Percentiles rank a stretch among this genome's conserved stretches.
phyloP scores from a whole-genome alignment of 768 basidiomycete genomes.

The Leccinum longicurvipes region DNA sequence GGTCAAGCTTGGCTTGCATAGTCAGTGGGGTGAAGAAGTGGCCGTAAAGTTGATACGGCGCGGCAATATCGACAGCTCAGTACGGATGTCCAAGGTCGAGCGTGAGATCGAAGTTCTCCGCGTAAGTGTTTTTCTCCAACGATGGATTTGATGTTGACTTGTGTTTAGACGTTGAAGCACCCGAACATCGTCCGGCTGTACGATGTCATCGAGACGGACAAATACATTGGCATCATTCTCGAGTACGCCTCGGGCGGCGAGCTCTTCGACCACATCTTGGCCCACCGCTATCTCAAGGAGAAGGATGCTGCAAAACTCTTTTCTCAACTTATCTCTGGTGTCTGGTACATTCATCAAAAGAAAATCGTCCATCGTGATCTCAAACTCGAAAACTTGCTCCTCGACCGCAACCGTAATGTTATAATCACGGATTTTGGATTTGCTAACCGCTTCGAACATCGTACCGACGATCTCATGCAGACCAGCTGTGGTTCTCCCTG shows the following conservation, averaged over 20 bases:
- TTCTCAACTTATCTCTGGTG: constrained; percentile 96
- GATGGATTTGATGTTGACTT: constrained; percentile 6
- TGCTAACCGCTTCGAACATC: constrained; percentile 95
- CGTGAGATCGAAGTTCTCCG: constrained; percentile 96
- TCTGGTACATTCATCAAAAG: constrained; percentile 98
- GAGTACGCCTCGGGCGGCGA: constrained; percentile 99
- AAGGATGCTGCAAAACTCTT: constrained; percentile 94
- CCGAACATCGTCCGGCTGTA: constrained; percentile 98
- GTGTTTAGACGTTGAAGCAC: constrained; percentile 78
- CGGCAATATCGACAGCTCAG: constrained; percentile 83
- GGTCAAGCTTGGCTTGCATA: constrained; percentile 95
- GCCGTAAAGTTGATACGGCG: constrained; percentile 95
- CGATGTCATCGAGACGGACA: constrained; percentile 99
- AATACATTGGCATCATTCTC: constrained; percentile 98
- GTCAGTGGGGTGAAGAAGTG: constrained; percentile 94
- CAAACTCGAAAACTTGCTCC: constrained; percentile 95
- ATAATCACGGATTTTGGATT: constrained; percentile 99
- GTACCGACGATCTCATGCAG: constrained; percentile 94
- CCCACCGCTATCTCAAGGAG: constrained; percentile 94
- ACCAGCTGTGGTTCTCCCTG: constrained; percentile 97
- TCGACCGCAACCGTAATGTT: constrained; percentile 96
- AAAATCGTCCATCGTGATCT: constrained; percentile 99
- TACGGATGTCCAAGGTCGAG: constrained; percentile 92
- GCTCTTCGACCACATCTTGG: constrained; percentile 97
- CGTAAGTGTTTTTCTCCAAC: constrained; percentile 45